A percentile compares a stretch with the other conserved stretches of the same genome.
Evolutionary conservation across 768 basidiomycete genomes (phyloP).

Genomic region (Pisolithus microcarpus): DNA sequence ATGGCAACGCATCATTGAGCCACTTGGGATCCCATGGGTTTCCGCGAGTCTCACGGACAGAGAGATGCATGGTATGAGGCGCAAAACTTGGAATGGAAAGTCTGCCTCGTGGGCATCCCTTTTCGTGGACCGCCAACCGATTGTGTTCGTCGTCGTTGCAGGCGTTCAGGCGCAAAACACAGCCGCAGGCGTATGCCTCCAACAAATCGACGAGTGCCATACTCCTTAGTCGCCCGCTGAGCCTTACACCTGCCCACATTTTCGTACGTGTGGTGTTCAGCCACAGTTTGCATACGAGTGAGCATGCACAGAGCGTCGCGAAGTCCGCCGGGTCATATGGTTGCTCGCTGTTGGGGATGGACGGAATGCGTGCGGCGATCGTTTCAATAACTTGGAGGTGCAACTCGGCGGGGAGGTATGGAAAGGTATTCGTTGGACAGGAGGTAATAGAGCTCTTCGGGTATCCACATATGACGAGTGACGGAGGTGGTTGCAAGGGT

Average conservation of each 20-base stretch:
- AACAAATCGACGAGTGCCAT: conserved; percentile 16
- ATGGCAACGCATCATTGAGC: conserved; percentile 24
- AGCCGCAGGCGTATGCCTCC: conserved; percentile 8
- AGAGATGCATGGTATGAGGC: conserved; percentile 39
- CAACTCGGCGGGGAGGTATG: conserved; percentile 23
- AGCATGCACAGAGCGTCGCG: conserved; percentile 16
- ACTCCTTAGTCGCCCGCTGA: conserved; percentile 13
- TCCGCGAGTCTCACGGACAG: conserved; percentile 24
- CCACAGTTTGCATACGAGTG: conserved; percentile 27
- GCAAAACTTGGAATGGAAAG: conserved; percentile 46
- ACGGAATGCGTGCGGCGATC: conserved; percentile 13
- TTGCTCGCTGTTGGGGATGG: conserved; percentile 4
- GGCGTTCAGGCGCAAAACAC: neutral
- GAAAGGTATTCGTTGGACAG: conserved; percentile 2
- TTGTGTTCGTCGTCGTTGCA: neutral
- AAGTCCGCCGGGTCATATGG: conserved; percentile 13
- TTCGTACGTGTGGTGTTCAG: conserved; percentile 16
- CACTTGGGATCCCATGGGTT: conserved; percentile 28
- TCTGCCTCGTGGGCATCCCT: conserved; percentile 20
- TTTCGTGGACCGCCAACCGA: conserved; percentile 17
- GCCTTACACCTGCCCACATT: conserved; percentile 20
- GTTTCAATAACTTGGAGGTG: conserved; percentile 25
- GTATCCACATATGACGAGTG: neutral
- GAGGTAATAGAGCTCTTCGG: neutral
- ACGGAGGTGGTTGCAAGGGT: neutral